Conservation (phyloP, 2,329 filamentous ascomycete species). For the Aspergillus tanneri region DNA sequence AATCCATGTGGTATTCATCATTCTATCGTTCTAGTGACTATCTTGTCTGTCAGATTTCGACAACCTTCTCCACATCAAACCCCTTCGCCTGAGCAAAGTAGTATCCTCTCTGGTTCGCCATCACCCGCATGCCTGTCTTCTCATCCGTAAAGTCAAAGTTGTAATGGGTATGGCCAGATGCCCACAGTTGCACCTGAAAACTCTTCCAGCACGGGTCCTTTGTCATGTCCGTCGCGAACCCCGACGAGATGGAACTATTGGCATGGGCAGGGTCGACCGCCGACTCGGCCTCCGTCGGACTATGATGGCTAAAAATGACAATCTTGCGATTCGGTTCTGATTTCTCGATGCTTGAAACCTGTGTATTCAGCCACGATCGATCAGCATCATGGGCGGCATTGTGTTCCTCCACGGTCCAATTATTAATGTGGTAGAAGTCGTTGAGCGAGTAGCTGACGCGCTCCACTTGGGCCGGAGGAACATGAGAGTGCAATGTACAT, state of each 20-base stretch:
- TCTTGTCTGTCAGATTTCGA: conserved; percentile 16
- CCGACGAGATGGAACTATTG: conserved; percentile 34
- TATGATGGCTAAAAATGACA: conserved; percentile 42
- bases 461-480: conserved; percentile 41
- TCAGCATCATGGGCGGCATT: conserved; percentile 33
- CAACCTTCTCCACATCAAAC: conserved; percentile 35
- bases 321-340: conserved; percentile 37
- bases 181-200: conserved; percentile 44
- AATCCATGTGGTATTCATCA: not conserved
- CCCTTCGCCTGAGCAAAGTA: conserved; percentile 40
- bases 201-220: conserved; percentile 41
- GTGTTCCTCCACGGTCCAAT: conserved; percentile 38
- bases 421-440: conserved; percentile 52
- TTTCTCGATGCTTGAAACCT: conserved; percentile 31
- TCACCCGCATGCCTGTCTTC: conserved; percentile 32
- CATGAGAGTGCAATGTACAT: conserved; percentile 52
- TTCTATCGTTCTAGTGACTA: not conserved
- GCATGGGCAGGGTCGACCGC: conserved; percentile 34
- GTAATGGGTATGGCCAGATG: conserved; percentile 52
- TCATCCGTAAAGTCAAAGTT: conserved; percentile 43
- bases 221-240: conserved; percentile 46
- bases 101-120: conserved; percentile 46
- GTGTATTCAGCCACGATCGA: conserved; percentile 41
- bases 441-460: conserved; percentile 48
- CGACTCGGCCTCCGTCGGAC: conserved; percentile 29